Conservation (phyloP, 345 rosid species). For the Melaleuca quinquenervia region DNA sequence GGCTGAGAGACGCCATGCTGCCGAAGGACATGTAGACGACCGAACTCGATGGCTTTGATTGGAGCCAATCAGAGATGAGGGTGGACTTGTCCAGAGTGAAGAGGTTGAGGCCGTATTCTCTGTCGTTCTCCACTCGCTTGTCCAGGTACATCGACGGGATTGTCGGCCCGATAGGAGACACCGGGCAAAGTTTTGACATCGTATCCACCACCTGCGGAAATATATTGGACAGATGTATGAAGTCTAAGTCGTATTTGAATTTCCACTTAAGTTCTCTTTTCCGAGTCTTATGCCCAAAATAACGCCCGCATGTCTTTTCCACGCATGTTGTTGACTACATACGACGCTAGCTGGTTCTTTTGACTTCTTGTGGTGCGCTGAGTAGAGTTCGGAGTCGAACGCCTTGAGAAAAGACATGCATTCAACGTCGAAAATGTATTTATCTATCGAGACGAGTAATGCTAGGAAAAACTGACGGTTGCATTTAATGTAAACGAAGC, state of each 20-base stretch:
- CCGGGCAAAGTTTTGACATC: conserved; percentile 30
- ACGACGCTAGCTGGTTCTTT: neutral
- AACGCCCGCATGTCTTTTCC: neutral
- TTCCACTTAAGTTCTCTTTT: neutral
- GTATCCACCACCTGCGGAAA: conserved; percentile 23
- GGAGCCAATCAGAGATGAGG: conserved; percentile 28
- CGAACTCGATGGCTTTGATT: conserved; percentile 25
- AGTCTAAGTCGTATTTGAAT: neutral
- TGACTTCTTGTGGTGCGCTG: neutral
- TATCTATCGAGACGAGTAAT: neutral
- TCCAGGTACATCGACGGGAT: conserved; percentile 55
- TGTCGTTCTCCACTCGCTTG: conserved; percentile 26
- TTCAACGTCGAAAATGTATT: neutral
- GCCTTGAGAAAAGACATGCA: neutral
- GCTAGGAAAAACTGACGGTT: neutral
- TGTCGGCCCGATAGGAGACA: conserved; percentile 54
- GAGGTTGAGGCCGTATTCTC: conserved; percentile 38
- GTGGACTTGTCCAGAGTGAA: conserved; percentile 14
- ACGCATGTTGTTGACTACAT: neutral
- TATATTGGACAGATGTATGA: neutral
- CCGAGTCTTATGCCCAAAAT: neutral
- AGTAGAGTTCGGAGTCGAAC: neutral
- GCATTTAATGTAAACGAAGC: neutral
- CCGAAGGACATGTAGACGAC: conserved; percentile 68
- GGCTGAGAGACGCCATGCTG: conserved; percentile 33